phyloP scores from a whole-genome alignment of 495 filamentous ascomycete genomes.

The Penicillium ucsense region DNA sequence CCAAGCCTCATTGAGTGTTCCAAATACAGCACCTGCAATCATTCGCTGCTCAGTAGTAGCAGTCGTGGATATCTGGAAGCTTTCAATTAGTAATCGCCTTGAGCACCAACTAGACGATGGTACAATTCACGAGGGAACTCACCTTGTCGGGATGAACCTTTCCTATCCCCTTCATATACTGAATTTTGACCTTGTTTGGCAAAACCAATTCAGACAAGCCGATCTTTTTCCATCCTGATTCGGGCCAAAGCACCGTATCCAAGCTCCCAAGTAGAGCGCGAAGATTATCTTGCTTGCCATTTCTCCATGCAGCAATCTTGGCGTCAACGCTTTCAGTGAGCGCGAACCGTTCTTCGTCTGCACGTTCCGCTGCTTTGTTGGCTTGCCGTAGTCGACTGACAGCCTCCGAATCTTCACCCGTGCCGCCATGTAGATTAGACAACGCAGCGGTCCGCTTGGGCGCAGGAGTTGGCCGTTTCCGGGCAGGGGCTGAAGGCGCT shows the following conservation, averaged over 20 bases:
- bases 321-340: slow-evolving; percentile 77
- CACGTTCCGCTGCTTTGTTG: slow-evolving; percentile 71
- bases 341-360: slow-evolving; percentile 86
- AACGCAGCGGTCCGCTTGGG: slow-evolving; percentile 38
- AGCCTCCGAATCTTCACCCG: slow-evolving; percentile 39
- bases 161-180: slow-evolving; percentile 97
- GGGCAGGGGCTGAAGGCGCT: slow-evolving; percentile 27
- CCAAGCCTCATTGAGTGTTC: slow-evolving; percentile 93
- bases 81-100: neutral
- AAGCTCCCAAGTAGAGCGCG: slow-evolving; percentile 80
- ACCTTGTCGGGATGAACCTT: slow-evolving; percentile 99
- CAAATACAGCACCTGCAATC: slow-evolving; percentile 86
- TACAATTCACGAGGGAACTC: slow-evolving; percentile 19
- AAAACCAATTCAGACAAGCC: slow-evolving; percentile 85
- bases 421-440: slow-evolving; percentile 28
- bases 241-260: slow-evolving; percentile 84
- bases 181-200: slow-evolving; percentile 86
- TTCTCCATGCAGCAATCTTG: slow-evolving; percentile 66
- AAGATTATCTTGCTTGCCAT: slow-evolving; percentile 85
- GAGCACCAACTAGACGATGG: too few species aligned
- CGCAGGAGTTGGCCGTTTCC: slow-evolving; percentile 25
- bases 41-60: slow-evolving; percentile 92
- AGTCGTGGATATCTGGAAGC: slow-evolving; percentile 62
- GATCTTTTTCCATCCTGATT: slow-evolving; percentile 92
- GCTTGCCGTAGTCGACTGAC: slow-evolving; percentile 71